These are phyloP conservation scores for Periconia sp. DNA, from an alignment of 2,329 filamentous ascomycete genomes.

Conservation along the genomic window DNA sequence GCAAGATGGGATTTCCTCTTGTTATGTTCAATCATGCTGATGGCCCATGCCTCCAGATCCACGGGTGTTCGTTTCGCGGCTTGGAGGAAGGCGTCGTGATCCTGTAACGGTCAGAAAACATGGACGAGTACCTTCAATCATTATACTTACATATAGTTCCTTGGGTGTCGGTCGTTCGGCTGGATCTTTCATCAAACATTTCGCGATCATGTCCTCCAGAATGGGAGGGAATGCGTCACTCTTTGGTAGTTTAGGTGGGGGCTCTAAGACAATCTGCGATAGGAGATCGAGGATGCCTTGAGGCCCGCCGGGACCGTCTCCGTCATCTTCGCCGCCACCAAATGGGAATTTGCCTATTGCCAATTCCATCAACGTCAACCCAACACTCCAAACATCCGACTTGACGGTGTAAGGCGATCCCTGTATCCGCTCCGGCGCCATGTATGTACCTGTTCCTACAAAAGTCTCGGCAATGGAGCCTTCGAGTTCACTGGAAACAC, in stretches of 20 bases:
- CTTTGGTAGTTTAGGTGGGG: slow-evolving; percentile 89
- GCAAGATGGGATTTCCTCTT: slow-evolving; percentile 94
- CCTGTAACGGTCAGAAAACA: slow-evolving; percentile 53
- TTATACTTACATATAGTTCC: slow-evolving; percentile 77
- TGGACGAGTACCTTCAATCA: neutral
- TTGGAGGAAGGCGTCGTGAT: slow-evolving; percentile 90
- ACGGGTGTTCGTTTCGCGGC: slow-evolving; percentile 96
- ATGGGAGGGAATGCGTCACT: slow-evolving; percentile 96
- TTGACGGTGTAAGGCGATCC: slow-evolving; percentile 97
- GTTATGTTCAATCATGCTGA: slow-evolving; percentile 89
- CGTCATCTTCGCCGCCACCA: slow-evolving; percentile 75
- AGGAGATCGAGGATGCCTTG: slow-evolving; percentile 94
- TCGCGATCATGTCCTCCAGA: slow-evolving; percentile 94
- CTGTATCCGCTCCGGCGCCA: slow-evolving; percentile 97
- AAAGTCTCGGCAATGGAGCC: slow-evolving; percentile 99
- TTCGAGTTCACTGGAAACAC: slow-evolving; percentile 95
- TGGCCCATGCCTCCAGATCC: slow-evolving; percentile 89
- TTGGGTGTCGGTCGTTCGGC: slow-evolving; percentile 88
- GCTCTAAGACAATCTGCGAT: slow-evolving; percentile 96
- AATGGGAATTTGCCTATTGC: slow-evolving; percentile 98
- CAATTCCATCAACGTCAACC: slow-evolving; percentile 91
- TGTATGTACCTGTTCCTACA: slow-evolving; percentile 97
- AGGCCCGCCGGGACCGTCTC: slow-evolving; percentile 68
- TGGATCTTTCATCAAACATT: slow-evolving; percentile 88
- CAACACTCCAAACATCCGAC: slow-evolving; percentile 98